These are phyloP conservation scores for Amanita phalloides DNA, from an alignment of 768 basidiomycete genomes.

Conservation along the genomic window DNA sequence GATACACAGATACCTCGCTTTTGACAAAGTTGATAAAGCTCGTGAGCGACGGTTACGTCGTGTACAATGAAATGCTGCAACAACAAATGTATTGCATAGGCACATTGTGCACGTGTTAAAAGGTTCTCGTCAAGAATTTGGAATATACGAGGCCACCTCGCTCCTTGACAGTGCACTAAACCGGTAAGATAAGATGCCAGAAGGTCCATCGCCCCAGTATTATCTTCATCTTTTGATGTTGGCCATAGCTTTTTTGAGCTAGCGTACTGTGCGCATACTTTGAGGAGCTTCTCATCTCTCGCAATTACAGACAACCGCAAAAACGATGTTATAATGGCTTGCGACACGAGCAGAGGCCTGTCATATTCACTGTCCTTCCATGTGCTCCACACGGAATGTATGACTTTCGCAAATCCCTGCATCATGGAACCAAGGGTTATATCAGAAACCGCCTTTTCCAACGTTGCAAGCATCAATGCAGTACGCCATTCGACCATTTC, in stretches of 20 bases:
- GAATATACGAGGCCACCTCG: constrained; percentile 19
- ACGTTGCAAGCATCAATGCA: constrained; percentile 26
- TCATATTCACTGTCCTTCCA: constrained; percentile 21
- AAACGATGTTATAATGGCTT: constrained; percentile 30
- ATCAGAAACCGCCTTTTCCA: constrained; percentile 21
- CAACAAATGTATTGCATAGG: constrained; percentile 16
- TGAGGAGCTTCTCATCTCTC: constrained; percentile 24
- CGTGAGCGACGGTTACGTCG: constrained; percentile 20
- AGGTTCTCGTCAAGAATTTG: constrained; percentile 16
- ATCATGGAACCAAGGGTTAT: constrained; percentile 7
- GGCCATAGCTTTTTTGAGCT: constrained; percentile 12
- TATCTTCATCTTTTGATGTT: constrained; percentile 7
- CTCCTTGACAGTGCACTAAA: constrained; percentile 17
- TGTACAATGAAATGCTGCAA: constrained; percentile 13
- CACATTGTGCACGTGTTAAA: constrained; percentile 14
- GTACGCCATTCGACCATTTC: constrained; percentile 26
- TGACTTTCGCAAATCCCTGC: constrained; percentile 17
- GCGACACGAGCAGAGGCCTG: constrained; percentile 18
- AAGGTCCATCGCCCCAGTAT: constrained; percentile 20
- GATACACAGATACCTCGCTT: constrained; percentile 14
- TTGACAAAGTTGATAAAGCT: constrained; percentile 22
- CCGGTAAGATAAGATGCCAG: constrained; percentile 24
- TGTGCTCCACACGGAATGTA: constrained; percentile 26
- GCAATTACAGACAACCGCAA: constrained; percentile 31
- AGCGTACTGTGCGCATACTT: constrained; percentile 24